phyloP scores from a whole-genome alignment of 768 basidiomycete species.

The Wakefieldia striispora region DNA sequence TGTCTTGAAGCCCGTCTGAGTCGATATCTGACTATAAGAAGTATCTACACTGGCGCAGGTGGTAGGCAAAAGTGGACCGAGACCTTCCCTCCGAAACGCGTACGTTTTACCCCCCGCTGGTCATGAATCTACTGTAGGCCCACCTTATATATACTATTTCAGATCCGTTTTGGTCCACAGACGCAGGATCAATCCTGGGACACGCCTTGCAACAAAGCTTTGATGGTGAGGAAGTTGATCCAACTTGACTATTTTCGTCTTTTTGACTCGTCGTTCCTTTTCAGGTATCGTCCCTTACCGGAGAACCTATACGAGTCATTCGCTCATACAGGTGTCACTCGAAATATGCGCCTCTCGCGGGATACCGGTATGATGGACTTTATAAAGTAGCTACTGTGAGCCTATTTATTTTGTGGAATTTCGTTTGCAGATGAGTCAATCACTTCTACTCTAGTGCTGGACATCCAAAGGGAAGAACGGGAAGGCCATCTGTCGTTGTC shows the following conservation, averaged over 20 bases:
- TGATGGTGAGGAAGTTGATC: constrained; percentile 14
- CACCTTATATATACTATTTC: neutral
- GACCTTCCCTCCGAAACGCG: constrained; percentile 16
- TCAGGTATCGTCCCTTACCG: constrained; percentile 22
- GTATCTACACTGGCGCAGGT: constrained; percentile 29
- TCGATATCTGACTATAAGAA: constrained; percentile 5
- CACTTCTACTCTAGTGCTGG: constrained; percentile 17
- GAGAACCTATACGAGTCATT: constrained; percentile 25
- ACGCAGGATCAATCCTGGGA: constrained; percentile 24
- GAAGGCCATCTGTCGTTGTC: constrained; percentile 24
- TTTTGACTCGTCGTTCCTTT: neutral
- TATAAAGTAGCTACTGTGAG: constrained; percentile 26
- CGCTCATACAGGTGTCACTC: constrained; percentile 21
- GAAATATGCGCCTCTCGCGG: constrained; percentile 23
- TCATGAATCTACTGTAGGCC: neutral
- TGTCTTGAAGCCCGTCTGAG: neutral
- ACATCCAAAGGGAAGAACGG: constrained; percentile 12
- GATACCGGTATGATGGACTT: constrained; percentile 32
- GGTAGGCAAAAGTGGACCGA: constrained; percentile 15
- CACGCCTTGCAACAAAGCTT: constrained; percentile 4
- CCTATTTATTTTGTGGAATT: neutral
- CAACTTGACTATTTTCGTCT: neutral
- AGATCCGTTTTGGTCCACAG: constrained; percentile 25
- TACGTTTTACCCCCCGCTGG: constrained; percentile 7
- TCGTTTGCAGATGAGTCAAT: neutral